Evolutionary conservation across 805 yeast genomes (phyloP).

Genomic region (Starmerella riodocensis): DNA sequence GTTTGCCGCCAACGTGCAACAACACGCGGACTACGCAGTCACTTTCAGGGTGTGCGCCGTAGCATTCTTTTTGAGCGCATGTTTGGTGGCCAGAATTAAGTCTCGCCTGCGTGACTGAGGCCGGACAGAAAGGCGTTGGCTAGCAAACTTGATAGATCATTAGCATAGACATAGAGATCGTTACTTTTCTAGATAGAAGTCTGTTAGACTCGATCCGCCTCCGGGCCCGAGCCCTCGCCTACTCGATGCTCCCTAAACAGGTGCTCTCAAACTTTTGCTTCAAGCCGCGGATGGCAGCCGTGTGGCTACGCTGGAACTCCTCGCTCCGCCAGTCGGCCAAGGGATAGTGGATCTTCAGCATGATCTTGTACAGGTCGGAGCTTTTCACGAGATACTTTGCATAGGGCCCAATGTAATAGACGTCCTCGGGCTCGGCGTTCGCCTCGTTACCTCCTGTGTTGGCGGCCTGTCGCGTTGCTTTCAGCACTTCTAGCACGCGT

Average conservation of each 20-base stretch:
- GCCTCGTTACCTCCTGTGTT: background rate
- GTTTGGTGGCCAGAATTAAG: too few species aligned
- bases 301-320: background rate
- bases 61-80: constrained; percentile 10
- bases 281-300: background rate
- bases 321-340: background rate
- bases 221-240: too few species aligned
- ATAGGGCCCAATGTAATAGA: constrained; percentile 9
- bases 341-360: constrained; percentile 6
- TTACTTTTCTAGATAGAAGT: too few species aligned
- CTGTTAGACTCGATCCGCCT: too few species aligned
- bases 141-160: too few species aligned
- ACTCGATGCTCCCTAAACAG: background rate
- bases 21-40: constrained; percentile 2
- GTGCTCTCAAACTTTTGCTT: background rate
- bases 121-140: too few species aligned
- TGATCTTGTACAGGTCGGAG: background rate
- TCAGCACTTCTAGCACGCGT: background rate
- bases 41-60: constrained; percentile 14
- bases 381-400: background rate
- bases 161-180: too few species aligned
- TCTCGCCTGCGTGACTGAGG: constrained; percentile 9
- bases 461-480: background rate
- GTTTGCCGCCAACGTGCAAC: constrained; percentile 54
- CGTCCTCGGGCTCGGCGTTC: background rate